Conservation (phyloP, 1,284 basidiomycete genomes). For the Heterobasidion annosum region DNA sequence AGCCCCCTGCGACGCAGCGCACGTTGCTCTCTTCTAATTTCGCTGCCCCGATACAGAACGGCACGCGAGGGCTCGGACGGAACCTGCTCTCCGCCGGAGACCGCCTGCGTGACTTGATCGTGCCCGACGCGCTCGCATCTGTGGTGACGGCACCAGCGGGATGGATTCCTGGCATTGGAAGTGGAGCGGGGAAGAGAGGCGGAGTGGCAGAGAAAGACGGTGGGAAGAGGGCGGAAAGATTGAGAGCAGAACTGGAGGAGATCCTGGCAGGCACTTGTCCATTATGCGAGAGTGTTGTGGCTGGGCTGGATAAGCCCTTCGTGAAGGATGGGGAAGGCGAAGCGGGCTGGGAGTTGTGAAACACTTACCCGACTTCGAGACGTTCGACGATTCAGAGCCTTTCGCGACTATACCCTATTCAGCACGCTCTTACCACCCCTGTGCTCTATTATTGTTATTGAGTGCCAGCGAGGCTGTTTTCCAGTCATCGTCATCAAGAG, state of each 20-base stretch:
- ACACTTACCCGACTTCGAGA: too few relatives aligned
- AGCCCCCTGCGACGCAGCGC: slow-evolving; percentile 43
- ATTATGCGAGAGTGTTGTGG: slow-evolving; percentile 83
- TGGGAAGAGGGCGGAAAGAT: slow-evolving; percentile 54
- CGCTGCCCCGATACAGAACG: slow-evolving; percentile 45
- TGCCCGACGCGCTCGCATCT: slow-evolving; percentile 82
- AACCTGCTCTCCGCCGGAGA: slow-evolving; percentile 86
- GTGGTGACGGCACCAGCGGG: slow-evolving; percentile 54
- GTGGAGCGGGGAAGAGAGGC: slow-evolving; percentile 24
- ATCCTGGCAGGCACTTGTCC: slow-evolving; percentile 83
- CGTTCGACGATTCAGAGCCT: too few relatives aligned
- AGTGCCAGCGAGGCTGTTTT: too few relatives aligned
- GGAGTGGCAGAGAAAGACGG: slow-evolving; percentile 35
- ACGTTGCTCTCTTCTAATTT: slow-evolving; percentile 70
- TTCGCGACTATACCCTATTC: too few relatives aligned
- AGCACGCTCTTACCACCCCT: too few relatives aligned
- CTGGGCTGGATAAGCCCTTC: slow-evolving; percentile 81
- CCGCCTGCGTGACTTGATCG: slow-evolving; percentile 79
- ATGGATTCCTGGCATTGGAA: slow-evolving; percentile 59
- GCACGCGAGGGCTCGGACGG: slow-evolving; percentile 58
- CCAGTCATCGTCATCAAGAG: too few relatives aligned
- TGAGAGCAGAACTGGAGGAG: slow-evolving; percentile 80
- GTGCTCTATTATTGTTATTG: too few relatives aligned
- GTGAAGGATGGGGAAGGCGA: slow-evolving; percentile 75
- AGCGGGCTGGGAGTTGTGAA: slow-evolving; percentile 71